Evolutionary conservation across 352 stramenopile species (phyloP), one percentile per base, ranked within the genome.

Genomic region (Globisporangium lucens): DNA sequence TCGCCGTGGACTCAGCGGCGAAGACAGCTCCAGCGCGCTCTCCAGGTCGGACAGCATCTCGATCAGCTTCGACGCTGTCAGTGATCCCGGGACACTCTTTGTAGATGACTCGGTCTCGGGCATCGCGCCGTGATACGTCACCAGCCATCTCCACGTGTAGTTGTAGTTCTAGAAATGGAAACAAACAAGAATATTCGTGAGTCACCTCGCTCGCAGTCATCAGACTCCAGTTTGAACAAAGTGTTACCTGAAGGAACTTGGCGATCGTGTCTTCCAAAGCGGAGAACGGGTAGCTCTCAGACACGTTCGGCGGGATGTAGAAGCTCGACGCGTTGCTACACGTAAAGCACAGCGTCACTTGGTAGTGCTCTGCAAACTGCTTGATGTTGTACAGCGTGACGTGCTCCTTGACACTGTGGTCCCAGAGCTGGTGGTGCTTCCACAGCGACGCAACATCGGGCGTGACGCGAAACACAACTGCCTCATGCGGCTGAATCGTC

Each of bases 321-420:
- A 91, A 96, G 66, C 77, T 92, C 22, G 86, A 83, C 30, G 90
- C 75, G 66, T 90, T 94, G 64, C 83, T 93, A 61, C 82, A 91
- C 1, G 88, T 94, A 69, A 96, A 96, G 74, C 86, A 94, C 55
- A 94, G 60, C 15, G 87, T 90, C 24, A 94, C 83, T 68, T 96
- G 88, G 63, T 94, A 94, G 63, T 96, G 88, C 68, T 96, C 88
- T 2, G 88, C 88, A 55, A 96, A 94, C 68, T 96, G 88, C 68
- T 91, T 93, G 70, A 94, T 94, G 74, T 96, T 96, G 79, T 96
- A 96, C 66, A 96, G 70, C 30, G 88, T 91, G 66, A 94, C 85
- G 43, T 96, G 88, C 63, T 96, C 86, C 64, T 94, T 96, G 52
- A 96, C 83, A 57, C 80, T 94, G 70, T 94, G 87, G 27, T 96